Base-by-base conservation (phyloP, 192 early-diverging fungal genomes). In the Backusella macrospora region DNA sequence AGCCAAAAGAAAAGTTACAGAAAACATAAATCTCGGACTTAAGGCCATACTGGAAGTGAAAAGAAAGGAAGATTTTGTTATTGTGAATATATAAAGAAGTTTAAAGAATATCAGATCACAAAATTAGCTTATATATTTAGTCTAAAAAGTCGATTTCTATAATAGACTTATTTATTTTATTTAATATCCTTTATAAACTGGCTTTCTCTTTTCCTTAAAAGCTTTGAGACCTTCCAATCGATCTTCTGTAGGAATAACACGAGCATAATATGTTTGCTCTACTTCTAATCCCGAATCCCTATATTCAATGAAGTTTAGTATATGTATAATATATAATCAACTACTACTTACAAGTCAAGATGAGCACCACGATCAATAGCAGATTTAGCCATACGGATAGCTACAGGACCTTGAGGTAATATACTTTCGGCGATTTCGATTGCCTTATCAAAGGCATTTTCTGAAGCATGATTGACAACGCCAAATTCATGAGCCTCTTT, bases 241-340 rank as follows among this genome's bases (percentile, higher is more conserved):
- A 85, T 99, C 97, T 72, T 96, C 88, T 2, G 97, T 96, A 0
- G 94, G 96, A 76, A 99, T 95, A 14, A 98, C 91, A 73, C 96
- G 93, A 0, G 92, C 96, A 73, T 99, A 99, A 81, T 94, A 99
- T 39, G 91, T 83, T 84, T 99, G 92, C 85, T 99, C 97, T 55
- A 96, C 84, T 40, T 93, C 92, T 73, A 99, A 83, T 1, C 96
- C 97, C 34, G 93, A 89, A 49, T 89, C 84, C 34, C 92, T 93
- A 40, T 6, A 68, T 16, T 42, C 16, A 12, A 18, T 21, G 45
- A 59, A 10, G 16, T 38, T 18, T 63, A 71, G 74, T n/a, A 34
- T 39, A 37, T 34, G 29, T 2, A 34, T 34, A 34, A 34, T 34
- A 34, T 4, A 18, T n/a, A 49, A 26, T 9, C 21, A 13, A 13